Base-by-base conservation (phyloP, 148 eudicot species). In the Diospyros lotus region DNA sequence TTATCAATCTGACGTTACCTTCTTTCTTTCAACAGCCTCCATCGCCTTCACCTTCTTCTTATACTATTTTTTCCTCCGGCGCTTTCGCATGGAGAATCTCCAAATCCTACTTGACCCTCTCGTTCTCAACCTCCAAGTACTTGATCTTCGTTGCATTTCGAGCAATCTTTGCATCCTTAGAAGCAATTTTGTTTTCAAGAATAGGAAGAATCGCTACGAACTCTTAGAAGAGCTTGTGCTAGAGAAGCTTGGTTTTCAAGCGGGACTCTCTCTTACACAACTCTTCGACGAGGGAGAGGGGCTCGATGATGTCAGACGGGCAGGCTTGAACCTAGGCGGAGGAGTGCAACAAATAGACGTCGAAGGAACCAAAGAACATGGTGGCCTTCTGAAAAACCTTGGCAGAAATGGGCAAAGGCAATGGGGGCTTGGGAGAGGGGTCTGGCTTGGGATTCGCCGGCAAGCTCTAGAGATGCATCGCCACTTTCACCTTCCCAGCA, bases 251-350 rank as follows among this genome's bases (percentile, higher is more conserved):
- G 1, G 92, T 91, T 44, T 79, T 80, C 15, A 94, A 75, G 1
- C 87, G 84, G 2, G 88, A 83, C 84, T 93, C 98, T 14, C 88
- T 73, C 56, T 85, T 90, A 1, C 94, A 83, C 5, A 95, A 76
- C 54, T 89, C 88, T 14, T 89, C 98, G n/a, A 95, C 97, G 41
- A 91, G 73, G 12, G 76, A 86, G 18, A 93, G 67, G 10, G 91
- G 89, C 38, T 93, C 92, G 4, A 86, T 7, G 8, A 86, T 90
- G 81, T 88, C 97, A 4, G 94, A 98, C 0, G 98, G 97, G 2
- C 84, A 85, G 0, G 98, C 97, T 82, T 90, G 96, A 28, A 95
- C 98, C 64, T 92, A 96, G 0, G 97, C 89, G 52, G 98, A 92
- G 59, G 93, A 51, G 54, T 93, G 89, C 3, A 97, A 92, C 76